These are phyloP conservation scores for Candolleomyces eurysporus DNA, from an alignment of 768 basidiomycete genomes.

Conservation along the genomic window DNA sequence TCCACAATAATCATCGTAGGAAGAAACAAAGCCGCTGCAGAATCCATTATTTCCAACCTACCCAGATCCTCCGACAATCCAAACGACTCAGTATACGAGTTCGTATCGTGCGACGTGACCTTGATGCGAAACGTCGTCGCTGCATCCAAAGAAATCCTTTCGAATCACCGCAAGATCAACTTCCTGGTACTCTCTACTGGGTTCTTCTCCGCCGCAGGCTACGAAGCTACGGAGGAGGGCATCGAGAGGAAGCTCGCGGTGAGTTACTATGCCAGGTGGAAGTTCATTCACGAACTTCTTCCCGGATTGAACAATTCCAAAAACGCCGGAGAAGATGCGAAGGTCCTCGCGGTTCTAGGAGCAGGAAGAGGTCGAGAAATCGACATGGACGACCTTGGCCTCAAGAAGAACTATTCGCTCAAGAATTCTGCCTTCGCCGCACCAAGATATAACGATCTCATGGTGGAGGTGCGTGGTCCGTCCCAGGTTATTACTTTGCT, in stretches of 20 bases:
- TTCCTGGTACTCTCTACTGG: slow-evolving; percentile 49
- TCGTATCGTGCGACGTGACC: slow-evolving; percentile 44
- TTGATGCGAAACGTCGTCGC: slow-evolving; percentile 43
- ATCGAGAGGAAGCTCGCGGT: slow-evolving; percentile 35
- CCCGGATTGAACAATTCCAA: slow-evolving; percentile 44
- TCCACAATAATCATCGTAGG: slow-evolving; percentile 45
- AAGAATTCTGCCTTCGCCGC: slow-evolving; percentile 30
- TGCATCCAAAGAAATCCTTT: slow-evolving; percentile 28
- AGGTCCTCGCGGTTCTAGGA: slow-evolving; percentile 46
- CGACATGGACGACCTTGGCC: slow-evolving; percentile 43
- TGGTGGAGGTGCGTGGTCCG: slow-evolving; percentile 43
- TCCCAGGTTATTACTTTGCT: background rate
- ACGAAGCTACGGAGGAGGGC: slow-evolving; percentile 31
- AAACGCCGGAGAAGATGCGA: slow-evolving; percentile 48
- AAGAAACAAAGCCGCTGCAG: slow-evolving; percentile 39
- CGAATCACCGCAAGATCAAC: slow-evolving; percentile 44
- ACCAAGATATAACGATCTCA: slow-evolving; percentile 52
- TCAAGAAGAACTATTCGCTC: slow-evolving; percentile 44
- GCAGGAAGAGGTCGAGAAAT: slow-evolving; percentile 34
- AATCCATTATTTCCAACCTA: slow-evolving; percentile 34
- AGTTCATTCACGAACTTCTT: slow-evolving; percentile 44
- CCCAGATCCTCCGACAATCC: slow-evolving; percentile 21
- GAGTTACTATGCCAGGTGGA: slow-evolving; percentile 53
- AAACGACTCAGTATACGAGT: slow-evolving; percentile 26
- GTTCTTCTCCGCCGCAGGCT: slow-evolving; percentile 35